Evolutionary conservation across 139 green algal genomes (phyloP), one percentile per base, ranked within the genome.

Genomic region (Mesotaenium endlicherianum): DNA sequence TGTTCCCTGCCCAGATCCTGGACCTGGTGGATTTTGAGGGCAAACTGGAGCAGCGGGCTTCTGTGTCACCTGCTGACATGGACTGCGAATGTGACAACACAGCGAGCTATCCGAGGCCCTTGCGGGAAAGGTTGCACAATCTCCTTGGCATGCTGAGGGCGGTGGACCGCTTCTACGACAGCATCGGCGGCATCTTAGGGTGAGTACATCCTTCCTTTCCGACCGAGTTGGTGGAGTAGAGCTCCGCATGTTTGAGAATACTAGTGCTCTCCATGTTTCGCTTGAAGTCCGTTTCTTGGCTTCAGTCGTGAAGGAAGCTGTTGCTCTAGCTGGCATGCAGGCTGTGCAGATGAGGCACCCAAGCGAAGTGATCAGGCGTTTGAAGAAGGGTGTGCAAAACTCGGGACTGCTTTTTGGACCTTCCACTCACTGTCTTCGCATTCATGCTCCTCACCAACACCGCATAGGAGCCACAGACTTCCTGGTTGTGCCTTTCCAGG

Each of bases 171-270:
- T 98, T 98, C 76, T 99, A 99, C 81, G 93, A 97, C 90, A 89
- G 81, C 57, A 94, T 99, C 40, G 96, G 96, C 8, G 96, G 96
- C n/a, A 83, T 98, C 38, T 53, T 94, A 0, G 96, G 96, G 53
- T 99, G 58, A 79, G n/a, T 38, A 20, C 4, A 6, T 58, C 3
- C 55, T 39, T 5, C 50, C 50, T 64, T 64, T 64, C 50, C 26
- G 50, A 64, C 50, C 20, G 20, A 26, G 26, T 64, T 26, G 50
- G 50, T 34, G 50, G 20, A 64, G 50, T 64, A 34, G 20, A 34
- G 20, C 20, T 26, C 50, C 20, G 20, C 26, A 26, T 64, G 50
- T 26, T 64, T 34, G 26, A 64, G 50, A 64, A 26, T 64, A 64
- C 20, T 64, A 64, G 20, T 64, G 20, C 26, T 26, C 20, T 26